Conservation (phyloP, 148 eudicot genomes). For the Pouteria glomerata region DNA sequence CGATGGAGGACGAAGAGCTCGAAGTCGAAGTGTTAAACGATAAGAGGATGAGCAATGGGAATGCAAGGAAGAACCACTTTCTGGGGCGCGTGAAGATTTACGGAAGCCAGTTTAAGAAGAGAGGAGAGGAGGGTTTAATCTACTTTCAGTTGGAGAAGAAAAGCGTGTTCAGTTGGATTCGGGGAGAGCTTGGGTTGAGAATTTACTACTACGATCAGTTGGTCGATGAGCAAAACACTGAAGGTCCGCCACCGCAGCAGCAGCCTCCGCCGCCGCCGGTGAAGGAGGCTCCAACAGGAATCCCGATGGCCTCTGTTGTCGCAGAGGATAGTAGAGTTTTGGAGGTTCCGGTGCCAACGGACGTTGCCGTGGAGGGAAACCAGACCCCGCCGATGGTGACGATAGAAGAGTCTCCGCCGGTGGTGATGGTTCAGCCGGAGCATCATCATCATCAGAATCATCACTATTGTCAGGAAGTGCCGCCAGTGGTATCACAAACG, state of each 20-base stretch:
- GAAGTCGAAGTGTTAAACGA: conserved; percentile 79
- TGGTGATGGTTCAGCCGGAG: conserved; percentile 24
- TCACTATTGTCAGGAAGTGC: conserved; percentile 23
- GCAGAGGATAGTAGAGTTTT: conserved; percentile 16
- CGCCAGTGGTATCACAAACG: conserved; percentile 16
- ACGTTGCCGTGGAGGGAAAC: conserved; percentile 36
- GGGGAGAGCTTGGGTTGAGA: conserved; percentile 80
- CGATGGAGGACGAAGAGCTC: conserved; percentile 84
- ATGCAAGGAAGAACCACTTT: conserved; percentile 72
- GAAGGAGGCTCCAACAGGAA: conserved; percentile 27
- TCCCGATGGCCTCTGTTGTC: conserved; percentile 12
- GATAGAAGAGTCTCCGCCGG: conserved; percentile 32
- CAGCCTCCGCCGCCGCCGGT: conserved; percentile 18
- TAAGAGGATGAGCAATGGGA: conserved; percentile 60
- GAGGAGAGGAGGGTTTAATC: conserved; percentile 72
- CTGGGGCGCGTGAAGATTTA: conserved; percentile 82
- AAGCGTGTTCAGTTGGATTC: conserved; percentile 93
- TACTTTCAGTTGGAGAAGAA: conserved; percentile 79
- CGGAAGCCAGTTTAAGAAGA: conserved; percentile 68
- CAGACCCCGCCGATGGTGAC: conserved; percentile 39
- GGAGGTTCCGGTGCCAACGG: conserved; percentile 42
- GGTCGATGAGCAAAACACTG: conserved; percentile 11
- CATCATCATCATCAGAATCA: conserved; percentile 20
- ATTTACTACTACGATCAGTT: conserved; percentile 68
- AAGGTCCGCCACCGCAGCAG: conserved; percentile 21